Base-by-base conservation (phyloP, 805 yeast genomes). In the Candida endomychidarum region DNA sequence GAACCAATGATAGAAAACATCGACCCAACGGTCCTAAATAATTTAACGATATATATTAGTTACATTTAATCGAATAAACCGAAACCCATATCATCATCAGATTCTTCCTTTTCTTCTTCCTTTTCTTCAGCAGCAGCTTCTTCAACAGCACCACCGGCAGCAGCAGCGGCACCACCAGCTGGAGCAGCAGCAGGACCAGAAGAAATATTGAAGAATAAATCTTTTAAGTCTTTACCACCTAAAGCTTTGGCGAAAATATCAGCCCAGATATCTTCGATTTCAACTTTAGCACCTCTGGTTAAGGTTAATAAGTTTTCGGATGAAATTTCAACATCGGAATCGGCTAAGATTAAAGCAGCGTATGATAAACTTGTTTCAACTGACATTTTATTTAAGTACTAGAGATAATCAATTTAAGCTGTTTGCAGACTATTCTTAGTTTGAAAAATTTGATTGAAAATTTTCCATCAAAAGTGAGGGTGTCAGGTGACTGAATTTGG, bases 321-420 rank as follows among this genome's bases (percentile, higher is more conserved):
- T 47, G 68, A 48, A 61, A 70, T 67, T 60, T 69, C 74, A 53
- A 69, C 55, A 31, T 70, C 74, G 48, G 75, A 54, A 58, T 70
- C 75, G 43, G 74, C 74, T 60, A 70, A 66, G 66, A 70, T 67
- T 59, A 70, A 68, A 53, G 75, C 74, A 46, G 75, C 75, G 70
- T 70, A 70, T 40, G 74, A 69, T 58, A 70, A 67, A 58, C 73
- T 72, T 43, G 74, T 58, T 66, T 70, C 75, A 53, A 63, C 58
- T 54, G 75, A 68, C 75, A 70, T 70, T 57, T 39, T 57, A 12
- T 31, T 23, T 12, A 31, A 48, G 50, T 63, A 69, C 74, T 69
- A 70, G 75, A 67, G 60, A 63, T 70, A 70, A 70, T 70, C 75
- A 57, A 55, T 65, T 69, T 70, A 69, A 69, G 74, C 74, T 48